A percentile compares a stretch with the other conserved stretches of the same genome.
These are phyloP conservation scores for Sclerotinia nivalis DNA, from an alignment of 2,329 filamentous ascomycete species.

Conservation along the genomic window DNA sequence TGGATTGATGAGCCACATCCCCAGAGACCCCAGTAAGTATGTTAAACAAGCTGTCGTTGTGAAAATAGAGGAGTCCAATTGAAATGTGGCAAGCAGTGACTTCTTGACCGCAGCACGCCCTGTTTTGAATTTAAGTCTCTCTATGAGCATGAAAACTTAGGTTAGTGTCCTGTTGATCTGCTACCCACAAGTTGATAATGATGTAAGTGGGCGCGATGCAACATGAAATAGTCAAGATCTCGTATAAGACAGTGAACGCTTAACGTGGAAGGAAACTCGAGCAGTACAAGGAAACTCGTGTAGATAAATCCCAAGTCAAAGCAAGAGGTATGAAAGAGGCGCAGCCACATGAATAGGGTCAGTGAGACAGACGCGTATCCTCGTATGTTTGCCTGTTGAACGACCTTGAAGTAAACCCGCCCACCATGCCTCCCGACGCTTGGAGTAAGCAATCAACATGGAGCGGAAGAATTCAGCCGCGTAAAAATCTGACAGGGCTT, in stretches of 20 bases:
- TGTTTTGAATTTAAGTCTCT: neutral
- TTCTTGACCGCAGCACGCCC: neutral
- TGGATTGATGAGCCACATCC: neutral
- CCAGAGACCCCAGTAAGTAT: neutral
- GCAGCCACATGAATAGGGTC: neutral
- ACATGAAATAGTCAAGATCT: neutral
- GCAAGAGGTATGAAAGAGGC: neutral
- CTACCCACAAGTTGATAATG: neutral
- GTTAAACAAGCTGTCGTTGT: neutral
- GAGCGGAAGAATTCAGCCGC: neutral
- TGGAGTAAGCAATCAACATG: constrained; percentile 2
- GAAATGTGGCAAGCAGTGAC: neutral
- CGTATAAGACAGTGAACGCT: neutral
- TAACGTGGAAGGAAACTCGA: neutral
- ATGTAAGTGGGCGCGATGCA: neutral
- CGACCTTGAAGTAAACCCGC: neutral
- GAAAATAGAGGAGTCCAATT: neutral
- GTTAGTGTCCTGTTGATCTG: too few species aligned
- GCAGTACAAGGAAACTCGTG: too few species aligned
- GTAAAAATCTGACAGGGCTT: neutral
- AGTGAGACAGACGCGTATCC: neutral
- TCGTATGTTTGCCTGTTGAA: neutral
- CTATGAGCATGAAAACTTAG: neutral
- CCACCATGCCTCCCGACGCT: neutral
- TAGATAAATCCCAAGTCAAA: neutral